These are phyloP conservation scores for Penicillium waksmanii DNA, from an alignment of 495 filamentous ascomycete genomes.

Conservation along the genomic window DNA sequence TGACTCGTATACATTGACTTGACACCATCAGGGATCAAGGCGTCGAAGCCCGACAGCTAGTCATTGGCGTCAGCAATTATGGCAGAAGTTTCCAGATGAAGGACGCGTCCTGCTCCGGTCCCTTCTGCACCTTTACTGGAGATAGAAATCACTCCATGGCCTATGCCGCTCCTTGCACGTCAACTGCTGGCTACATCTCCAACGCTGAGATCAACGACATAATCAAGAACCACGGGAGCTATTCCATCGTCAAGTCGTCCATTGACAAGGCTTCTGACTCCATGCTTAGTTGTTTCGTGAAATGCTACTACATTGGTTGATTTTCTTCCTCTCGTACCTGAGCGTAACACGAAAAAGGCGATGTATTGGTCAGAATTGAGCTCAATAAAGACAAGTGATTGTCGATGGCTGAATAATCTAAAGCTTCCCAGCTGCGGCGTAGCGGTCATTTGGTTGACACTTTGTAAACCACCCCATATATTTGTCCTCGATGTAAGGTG, in stretches of 20 bases:
- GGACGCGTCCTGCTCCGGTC: background rate
- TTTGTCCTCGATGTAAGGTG: constrained; percentile 1
- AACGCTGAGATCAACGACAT: constrained; percentile 1
- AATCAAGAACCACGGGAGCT: constrained; percentile 1
- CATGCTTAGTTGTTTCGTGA: constrained; percentile 1
- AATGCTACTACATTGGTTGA: background rate
- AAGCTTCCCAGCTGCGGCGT: constrained; percentile 1
- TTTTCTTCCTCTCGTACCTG: background rate
- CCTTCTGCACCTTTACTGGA: constrained; percentile 1
- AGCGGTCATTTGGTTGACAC: background rate
- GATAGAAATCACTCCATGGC: constrained; percentile 1
- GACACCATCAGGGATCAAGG: background rate
- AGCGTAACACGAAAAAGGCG: constrained; percentile 1
- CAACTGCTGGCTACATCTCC: constrained; percentile 1
- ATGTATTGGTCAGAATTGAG: background rate
- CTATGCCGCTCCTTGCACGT: constrained; percentile 1
- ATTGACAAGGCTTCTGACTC: constrained; percentile 1
- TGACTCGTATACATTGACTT: constrained; percentile 2
- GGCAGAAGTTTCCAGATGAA: constrained; percentile 1
- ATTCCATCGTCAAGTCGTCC: constrained; percentile 1
- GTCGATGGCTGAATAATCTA: constrained; percentile 2
- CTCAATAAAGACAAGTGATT: background rate
- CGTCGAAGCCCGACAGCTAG: constrained; percentile 1
- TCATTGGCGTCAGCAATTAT: constrained; percentile 1
- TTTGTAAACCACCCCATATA: constrained; percentile 2